Evolutionary conservation across 371 early-diverging fungal species (phyloP).

Genomic region (Mucor velutinosus): DNA sequence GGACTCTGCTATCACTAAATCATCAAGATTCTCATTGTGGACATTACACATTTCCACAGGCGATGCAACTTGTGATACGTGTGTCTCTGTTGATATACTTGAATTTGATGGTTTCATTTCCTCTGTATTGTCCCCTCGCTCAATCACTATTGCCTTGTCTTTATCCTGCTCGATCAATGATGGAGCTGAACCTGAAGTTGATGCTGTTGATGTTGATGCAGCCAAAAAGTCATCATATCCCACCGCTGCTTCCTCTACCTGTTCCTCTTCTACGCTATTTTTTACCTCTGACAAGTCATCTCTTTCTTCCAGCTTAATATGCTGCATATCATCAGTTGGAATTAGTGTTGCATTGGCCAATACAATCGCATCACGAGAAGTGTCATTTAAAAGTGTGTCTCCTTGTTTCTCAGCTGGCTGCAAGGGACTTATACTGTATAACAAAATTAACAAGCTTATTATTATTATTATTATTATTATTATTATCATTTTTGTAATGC

Average conservation of each 20-base stretch:
- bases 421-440: neutral
- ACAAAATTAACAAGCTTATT: too few species aligned
- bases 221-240: neutral
- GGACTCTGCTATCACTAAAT: neutral
- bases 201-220: neutral
- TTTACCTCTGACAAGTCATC: neutral
- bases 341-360: neutral
- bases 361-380: neutral
- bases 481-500: too few species aligned
- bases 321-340: neutral
- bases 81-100: neutral
- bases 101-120: neutral
- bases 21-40: neutral
- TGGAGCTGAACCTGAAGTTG: too few species aligned
- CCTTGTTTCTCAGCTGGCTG: neutral
- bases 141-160: neutral
- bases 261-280: neutral
- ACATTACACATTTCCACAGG: neutral
- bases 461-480: too few species aligned
- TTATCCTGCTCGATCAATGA: neutral
- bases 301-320: neutral
- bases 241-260: neutral
- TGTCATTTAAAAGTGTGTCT: conserved; percentile 2
- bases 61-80: neutral
- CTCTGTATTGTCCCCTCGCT: neutral